Base-by-base conservation (phyloP, 208 protist species). In the Trypanosomatidae sp. region DNA sequence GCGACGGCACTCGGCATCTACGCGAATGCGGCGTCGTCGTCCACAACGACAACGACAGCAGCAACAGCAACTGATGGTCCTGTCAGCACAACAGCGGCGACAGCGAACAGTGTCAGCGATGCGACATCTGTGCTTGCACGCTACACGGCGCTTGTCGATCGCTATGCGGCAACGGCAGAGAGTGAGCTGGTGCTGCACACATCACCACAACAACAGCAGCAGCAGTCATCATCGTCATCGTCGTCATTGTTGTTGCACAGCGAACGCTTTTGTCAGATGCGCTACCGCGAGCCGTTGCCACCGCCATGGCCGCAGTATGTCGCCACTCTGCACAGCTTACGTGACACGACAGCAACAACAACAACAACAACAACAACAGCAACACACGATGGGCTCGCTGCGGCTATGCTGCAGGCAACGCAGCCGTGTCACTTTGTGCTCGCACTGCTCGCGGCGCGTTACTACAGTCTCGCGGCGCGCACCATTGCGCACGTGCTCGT, bases 371-470 rank as follows among this genome's bases (percentile, higher is more conserved):
- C n/a, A n/a, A n/a, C n/a, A n/a, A n/a, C n/a, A n/a, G n/a, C n/a
- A n/a, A n/a, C n/a, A n/a, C n/a, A n/a, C n/a, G n/a, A n/a, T n/a
- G n/a, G n/a, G n/a, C n/a, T n/a, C n/a, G n/a, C n/a, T n/a, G n/a
- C n/a, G n/a, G n/a, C n/a, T n/a, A n/a, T n/a, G n/a, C n/a, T n/a
- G n/a, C n/a, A n/a, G n/a, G n/a, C n/a, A n/a, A n/a, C n/a, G n/a
- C n/a, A n/a, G 0, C 73, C 78, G 10, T 77, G 61, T 48, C 54
- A 47, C 35, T 64, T 88, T 40, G 43, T 81, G 6, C 33, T 74
- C n/a, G 73, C 83, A 27, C 40, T 88, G 13, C 46, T 83, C 22
- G 43, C 61, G 0, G 47, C 70, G 7, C 61, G 70, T 6, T 61
- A 76, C 32, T 74, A 65, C 41, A 20, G 26, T 0, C 39, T 77